Evolutionary conservation across 805 yeast species (phyloP).

Genomic region (Saccharomycopsis fodiens): DNA sequence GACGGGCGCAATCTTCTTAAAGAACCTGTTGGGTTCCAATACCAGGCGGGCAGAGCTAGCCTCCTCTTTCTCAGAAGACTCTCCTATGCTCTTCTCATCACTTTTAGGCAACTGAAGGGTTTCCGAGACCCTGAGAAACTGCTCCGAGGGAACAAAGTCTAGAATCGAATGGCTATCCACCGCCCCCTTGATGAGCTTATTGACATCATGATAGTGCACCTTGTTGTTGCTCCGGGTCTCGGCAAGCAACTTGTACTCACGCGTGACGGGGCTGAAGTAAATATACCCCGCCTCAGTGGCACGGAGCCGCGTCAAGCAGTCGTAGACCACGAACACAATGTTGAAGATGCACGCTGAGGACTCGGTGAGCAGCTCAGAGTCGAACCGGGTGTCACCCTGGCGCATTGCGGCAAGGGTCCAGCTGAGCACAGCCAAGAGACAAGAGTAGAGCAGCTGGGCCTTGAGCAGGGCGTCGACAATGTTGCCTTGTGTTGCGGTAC

Average conservation of each 20-base stretch:
- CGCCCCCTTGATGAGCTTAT: not conserved
- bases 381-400: not conserved
- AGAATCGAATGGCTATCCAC: not conserved
- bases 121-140: conserved; percentile 2
- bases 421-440: not conserved
- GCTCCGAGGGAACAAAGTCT: not conserved
- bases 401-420: not conserved
- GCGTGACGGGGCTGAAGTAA: conserved; percentile 11
- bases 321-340: conserved; percentile 11
- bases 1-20: not conserved
- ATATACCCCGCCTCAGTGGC: conserved; percentile 7
- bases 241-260: conserved; percentile 14
- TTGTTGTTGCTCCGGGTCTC: conserved; percentile 4
- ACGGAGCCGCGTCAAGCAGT: conserved; percentile 16
- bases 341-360: not conserved
- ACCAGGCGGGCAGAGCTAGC: not conserved
- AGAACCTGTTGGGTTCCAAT: conserved; percentile 9
- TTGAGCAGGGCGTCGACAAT: conserved; percentile 7
- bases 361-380: not conserved
- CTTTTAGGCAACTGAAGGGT: not conserved
- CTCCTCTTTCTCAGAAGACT: not conserved
- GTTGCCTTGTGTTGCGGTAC: not conserved
- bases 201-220: not conserved
- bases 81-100: not conserved
- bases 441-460: not conserved